phyloP scores from a whole-genome alignment of 2,329 filamentous ascomycete genomes.

The Shiraia sp. region DNA sequence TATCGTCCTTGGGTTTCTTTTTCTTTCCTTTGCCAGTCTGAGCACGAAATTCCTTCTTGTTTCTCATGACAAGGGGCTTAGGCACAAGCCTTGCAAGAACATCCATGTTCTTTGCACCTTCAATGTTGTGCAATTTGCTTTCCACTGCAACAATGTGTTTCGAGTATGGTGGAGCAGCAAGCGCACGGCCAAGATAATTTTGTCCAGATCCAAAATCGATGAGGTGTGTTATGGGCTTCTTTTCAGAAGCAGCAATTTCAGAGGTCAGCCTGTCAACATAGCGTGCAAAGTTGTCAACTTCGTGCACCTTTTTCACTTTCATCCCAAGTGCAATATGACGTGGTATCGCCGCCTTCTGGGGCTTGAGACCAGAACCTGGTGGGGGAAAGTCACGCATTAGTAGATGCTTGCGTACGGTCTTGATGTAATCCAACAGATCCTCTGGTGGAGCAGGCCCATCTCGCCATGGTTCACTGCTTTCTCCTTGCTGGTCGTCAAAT shows the following conservation, averaged over 20 bases:
- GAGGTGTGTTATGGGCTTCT: slow-evolving; percentile 72
- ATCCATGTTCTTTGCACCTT: slow-evolving; percentile 82
- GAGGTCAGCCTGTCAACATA: slow-evolving; percentile 73
- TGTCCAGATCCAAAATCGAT: slow-evolving; percentile 97
- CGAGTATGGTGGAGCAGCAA: slow-evolving; percentile 85
- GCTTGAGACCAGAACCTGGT: slow-evolving; percentile 20
- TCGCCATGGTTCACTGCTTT: slow-evolving; percentile 43
- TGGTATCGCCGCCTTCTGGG: slow-evolving; percentile 62
- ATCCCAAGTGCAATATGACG: slow-evolving; percentile 82
- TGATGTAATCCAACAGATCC: slow-evolving; percentile 72
- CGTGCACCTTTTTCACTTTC: slow-evolving; percentile 94
- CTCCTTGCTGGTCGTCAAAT: slow-evolving; percentile 18
- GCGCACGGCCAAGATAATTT: slow-evolving; percentile 87
- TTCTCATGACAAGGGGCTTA: slow-evolving; percentile 73
- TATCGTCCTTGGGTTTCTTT: slow-evolving; percentile 42
- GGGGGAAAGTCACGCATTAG: slow-evolving; percentile 64
- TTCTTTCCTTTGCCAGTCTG: slow-evolving; percentile 44
- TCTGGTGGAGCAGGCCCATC: slow-evolving; percentile 50
- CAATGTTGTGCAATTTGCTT: slow-evolving; percentile 82
- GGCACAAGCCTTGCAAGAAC: slow-evolving; percentile 76
- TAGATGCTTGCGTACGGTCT: slow-evolving; percentile 69
- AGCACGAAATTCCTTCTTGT: slow-evolving; percentile 77
- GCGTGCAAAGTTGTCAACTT: slow-evolving; percentile 86
- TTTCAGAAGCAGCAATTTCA: slow-evolving; percentile 48
- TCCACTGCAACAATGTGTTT: slow-evolving; percentile 89